Evolutionary conservation across 805 yeast species (phyloP).

Genomic region (Barnettozyma wickerhamii): DNA sequence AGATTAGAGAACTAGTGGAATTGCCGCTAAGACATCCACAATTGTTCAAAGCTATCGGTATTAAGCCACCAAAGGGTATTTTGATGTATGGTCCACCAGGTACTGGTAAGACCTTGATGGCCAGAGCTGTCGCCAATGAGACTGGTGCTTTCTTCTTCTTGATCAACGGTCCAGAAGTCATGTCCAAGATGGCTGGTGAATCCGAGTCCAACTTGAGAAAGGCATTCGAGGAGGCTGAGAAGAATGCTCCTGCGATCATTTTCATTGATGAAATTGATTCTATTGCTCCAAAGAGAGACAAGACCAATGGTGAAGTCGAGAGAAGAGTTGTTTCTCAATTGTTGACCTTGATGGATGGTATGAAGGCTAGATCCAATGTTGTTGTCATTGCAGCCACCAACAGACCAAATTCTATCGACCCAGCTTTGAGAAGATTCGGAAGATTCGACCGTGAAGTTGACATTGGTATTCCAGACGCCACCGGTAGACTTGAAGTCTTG

Average conservation of each 20-base stretch:
- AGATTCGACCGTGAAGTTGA: conserved; percentile 89
- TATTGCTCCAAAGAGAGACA: conserved; percentile 99
- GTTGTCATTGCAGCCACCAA: conserved; percentile 98
- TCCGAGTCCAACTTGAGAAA: conserved; percentile 95
- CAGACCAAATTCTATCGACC: conserved; percentile 69
- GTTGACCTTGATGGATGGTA: conserved; percentile 98
- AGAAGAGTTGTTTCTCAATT: conserved; percentile 98
- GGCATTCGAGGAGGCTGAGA: conserved; percentile 99
- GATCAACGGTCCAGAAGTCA: conserved; percentile 98
- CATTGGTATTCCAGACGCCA: conserved; percentile 95
- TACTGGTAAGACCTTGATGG: conserved; percentile 99
- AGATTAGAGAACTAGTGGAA: conserved; percentile 97
- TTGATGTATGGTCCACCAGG: conserved; percentile 99
- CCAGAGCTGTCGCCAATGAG: conserved; percentile 99
- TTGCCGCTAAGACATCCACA: conserved; percentile 98
- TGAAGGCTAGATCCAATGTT: conserved; percentile 98
- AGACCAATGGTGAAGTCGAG: conserved; percentile 99
- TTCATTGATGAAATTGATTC: conserved; percentile 99
- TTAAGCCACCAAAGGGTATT: conserved; percentile 98
- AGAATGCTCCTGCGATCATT: conserved; percentile 95
- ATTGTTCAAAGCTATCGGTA: conserved; percentile 95
- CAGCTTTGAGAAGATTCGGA: conserved; percentile 85
- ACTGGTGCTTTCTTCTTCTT: conserved; percentile 98
- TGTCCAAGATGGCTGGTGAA: conserved; percentile 99
- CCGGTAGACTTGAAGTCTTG: conserved; percentile 94